Base-by-base conservation (phyloP, 805 yeast species). In the Zygoascus flipseniorum region DNA sequence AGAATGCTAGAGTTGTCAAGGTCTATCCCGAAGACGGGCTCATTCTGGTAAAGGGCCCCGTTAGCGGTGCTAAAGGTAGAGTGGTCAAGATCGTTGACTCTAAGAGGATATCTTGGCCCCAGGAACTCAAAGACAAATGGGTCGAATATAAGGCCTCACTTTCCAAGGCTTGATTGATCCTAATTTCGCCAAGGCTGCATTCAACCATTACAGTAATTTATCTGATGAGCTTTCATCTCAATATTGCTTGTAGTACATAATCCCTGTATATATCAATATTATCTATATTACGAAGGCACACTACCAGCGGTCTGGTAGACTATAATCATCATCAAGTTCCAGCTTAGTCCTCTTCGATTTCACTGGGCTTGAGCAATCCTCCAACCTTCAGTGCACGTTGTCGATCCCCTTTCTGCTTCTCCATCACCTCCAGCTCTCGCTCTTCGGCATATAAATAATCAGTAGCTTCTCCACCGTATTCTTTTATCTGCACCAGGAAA, bases 381-480 rank as follows among this genome's bases (percentile, higher is more conserved):
- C 98, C 97, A 60, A 92, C 86, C 71, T 80, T 82, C 60, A 85
- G 75, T 51, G 95, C 97, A 62, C 79, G 82, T 69, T 88, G 92
- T 65, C 83, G 84, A 62, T 87, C 92, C 56, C 77, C 67, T 66
- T 77, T 79, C 58, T 76, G 78, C 66, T 82, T 83, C 68, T 87
- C 96, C 57, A 75, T 69, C 55, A 81, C 69, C 67, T 88, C 95
- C 50, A 75, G 74, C 69, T 89, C 96, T 66, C 83, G 86, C 66
- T 92, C 99, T 65, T 93, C 98, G 10, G 95, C 95, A 71, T 84
- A 92, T 67, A 92, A 75, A 68, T 93, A 93, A 68, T 90, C 97
- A 20, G 96, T 89, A 31, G 55, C 49, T 31, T 64, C 69, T 31
- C 98, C 98, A 56, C 98, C 99, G 65, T 79, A 81, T 71, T 92